A percentile compares a stretch with the other conserved stretches of the same genome.
Evolutionary conservation across 257 asterid species (phyloP).

Genomic region (Solanum etuberosum): DNA sequence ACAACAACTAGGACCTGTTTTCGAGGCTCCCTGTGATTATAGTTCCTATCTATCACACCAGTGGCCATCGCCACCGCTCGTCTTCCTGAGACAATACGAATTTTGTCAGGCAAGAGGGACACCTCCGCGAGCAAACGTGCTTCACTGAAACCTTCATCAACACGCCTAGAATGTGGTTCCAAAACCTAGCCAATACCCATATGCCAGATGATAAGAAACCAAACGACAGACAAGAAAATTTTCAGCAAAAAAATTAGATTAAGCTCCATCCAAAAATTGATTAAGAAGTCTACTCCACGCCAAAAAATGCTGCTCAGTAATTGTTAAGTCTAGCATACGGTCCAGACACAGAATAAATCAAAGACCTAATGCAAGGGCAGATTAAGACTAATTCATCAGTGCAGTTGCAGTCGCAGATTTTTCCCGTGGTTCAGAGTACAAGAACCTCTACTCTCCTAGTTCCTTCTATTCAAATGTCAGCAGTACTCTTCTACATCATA

Average conservation of each 20-base stretch:
- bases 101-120: slow-evolving; percentile 86
- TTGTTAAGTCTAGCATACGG: not conserved
- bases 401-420: not conserved
- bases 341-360: not conserved
- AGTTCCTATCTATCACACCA: slow-evolving; percentile 64
- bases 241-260: not conserved
- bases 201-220: not conserved
- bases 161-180: slow-evolving; percentile 84
- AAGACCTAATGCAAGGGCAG: not conserved
- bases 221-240: not conserved
- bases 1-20: slow-evolving; percentile 94
- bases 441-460: not conserved
- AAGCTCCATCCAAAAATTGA: not conserved
- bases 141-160: slow-evolving; percentile 88
- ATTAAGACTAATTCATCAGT: not conserved
- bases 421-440: not conserved
- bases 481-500: not conserved
- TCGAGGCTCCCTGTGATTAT: slow-evolving; percentile 52
- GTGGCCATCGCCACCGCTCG: slow-evolving; percentile 98
- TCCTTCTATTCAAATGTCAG: not conserved
- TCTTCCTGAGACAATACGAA: slow-evolving; percentile 82
- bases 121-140: slow-evolving; percentile 75
- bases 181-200: slow-evolving; percentile 42
- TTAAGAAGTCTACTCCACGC: not conserved
- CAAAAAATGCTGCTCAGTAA: not conserved